These are phyloP conservation scores for Chlorella variabilis DNA, from an alignment of 163 green algal genomes.

Conservation along the genomic window DNA sequence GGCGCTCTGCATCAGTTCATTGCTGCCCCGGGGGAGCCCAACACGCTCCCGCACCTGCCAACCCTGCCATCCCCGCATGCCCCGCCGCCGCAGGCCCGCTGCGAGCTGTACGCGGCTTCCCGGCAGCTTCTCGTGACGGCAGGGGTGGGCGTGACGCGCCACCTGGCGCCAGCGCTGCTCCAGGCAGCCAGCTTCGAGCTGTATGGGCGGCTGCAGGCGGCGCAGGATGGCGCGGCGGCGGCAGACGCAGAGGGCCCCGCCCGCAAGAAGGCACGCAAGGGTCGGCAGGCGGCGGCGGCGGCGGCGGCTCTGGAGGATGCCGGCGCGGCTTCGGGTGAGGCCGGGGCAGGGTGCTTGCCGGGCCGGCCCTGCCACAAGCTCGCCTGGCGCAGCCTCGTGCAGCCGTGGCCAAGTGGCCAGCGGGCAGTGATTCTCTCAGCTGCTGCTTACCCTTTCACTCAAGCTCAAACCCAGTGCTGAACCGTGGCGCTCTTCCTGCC, in stretches of 20 bases:
- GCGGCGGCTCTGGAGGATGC: neutral
- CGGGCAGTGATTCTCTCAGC: no score
- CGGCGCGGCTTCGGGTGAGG: neutral
- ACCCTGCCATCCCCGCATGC: no score
- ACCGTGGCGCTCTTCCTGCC: no score
- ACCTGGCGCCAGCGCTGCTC: slow-evolving; percentile 31
- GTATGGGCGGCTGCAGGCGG: slow-evolving; percentile 31
- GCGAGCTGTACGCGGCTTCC: slow-evolving; percentile 37
- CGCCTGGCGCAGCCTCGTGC: no score
- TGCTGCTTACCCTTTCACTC: no score
- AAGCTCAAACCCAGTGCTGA: no score
- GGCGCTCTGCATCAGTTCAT: no score
- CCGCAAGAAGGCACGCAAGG: slow-evolving; percentile 10
- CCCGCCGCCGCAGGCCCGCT: slow-evolving; percentile 28
- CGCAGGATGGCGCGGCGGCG: neutral
- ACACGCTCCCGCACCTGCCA: no score
- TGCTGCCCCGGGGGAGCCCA: no score
- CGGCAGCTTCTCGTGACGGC: slow-evolving; percentile 26
- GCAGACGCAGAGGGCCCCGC: neutral
- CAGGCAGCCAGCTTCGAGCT: slow-evolving; percentile 34
- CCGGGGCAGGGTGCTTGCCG: no score
- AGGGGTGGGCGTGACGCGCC: slow-evolving; percentile 28
- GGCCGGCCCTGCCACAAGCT: no score
- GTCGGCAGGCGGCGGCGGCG: slow-evolving; percentile 8
- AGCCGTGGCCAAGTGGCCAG: no score